Evolutionary conservation across 352 stramenopile species (phyloP).

Genomic region (Phytophthora hibernalis): DNA sequence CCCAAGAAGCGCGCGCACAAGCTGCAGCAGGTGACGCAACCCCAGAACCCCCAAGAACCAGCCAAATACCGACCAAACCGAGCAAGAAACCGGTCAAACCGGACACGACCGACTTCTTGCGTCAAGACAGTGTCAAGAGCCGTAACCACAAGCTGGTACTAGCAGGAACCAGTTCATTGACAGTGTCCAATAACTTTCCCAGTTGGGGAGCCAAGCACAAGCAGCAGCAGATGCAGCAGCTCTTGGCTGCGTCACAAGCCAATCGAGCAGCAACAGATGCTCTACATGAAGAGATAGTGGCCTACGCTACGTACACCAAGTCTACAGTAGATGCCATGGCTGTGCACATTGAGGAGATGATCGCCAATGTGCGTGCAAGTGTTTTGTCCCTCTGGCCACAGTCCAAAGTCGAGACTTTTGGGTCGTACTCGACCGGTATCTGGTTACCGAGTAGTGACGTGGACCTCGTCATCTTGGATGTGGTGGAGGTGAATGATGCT

Average conservation of each 20-base stretch:
- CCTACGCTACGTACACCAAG: slow-evolving; percentile 79
- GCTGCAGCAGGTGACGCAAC: slow-evolving; percentile 4
- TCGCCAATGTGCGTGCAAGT: slow-evolving; percentile 71
- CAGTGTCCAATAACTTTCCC: slow-evolving; percentile 37
- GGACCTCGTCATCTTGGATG: slow-evolving; percentile 83
- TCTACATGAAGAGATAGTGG: slow-evolving; percentile 85
- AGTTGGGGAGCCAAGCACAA: slow-evolving; percentile 47
- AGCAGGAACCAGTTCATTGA: slow-evolving; percentile 24
- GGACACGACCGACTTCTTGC: slow-evolving; percentile 30
- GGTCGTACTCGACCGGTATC: slow-evolving; percentile 88
- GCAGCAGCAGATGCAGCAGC: slow-evolving; percentile 11
- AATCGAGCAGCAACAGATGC: slow-evolving; percentile 44
- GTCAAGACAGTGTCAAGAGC: slow-evolving; percentile 72
- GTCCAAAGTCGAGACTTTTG: slow-evolving; percentile 83
- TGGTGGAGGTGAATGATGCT: slow-evolving; percentile 71
- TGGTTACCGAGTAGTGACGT: slow-evolving; percentile 90
- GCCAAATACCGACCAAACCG: slow-evolving; percentile 1
- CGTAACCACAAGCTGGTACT: slow-evolving; percentile 76
- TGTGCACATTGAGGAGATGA: slow-evolving; percentile 87
- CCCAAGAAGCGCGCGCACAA: slow-evolving; percentile 47
- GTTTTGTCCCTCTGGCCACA: slow-evolving; percentile 78
- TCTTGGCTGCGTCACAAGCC: not conserved
- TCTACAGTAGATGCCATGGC: slow-evolving; percentile 76
- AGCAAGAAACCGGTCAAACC: slow-evolving; percentile 41
- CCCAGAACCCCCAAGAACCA: not conserved